Evolutionary conservation across 2,329 filamentous ascomycete genomes (phyloP).

Genomic region (Ceratocystis eucalypticola): DNA sequence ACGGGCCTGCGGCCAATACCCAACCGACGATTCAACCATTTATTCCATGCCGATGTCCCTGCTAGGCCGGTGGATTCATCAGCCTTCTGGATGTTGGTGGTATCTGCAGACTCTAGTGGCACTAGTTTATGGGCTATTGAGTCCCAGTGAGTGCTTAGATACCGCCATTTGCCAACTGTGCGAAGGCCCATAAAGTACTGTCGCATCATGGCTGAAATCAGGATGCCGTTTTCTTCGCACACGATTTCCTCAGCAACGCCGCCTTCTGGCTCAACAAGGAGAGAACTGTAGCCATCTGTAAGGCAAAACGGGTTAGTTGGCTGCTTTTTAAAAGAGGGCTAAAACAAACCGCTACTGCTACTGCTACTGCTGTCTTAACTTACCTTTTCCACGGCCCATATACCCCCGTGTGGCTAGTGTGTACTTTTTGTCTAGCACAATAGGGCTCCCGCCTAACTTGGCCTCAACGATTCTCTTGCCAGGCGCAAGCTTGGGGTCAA

Average conservation of each 20-base stretch:
- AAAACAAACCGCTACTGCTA: not conserved
- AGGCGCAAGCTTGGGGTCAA: slow-evolving; percentile 47
- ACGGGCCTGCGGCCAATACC: slow-evolving; percentile 14
- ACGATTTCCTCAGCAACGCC: slow-evolving; percentile 66
- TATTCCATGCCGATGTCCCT: slow-evolving; percentile 10
- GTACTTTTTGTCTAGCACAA: slow-evolving; percentile 53
- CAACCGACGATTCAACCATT: slow-evolving; percentile 15
- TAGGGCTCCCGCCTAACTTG: slow-evolving; percentile 45
- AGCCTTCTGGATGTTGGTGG: slow-evolving; percentile 16
- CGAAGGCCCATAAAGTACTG: slow-evolving; percentile 86
- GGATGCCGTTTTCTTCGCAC: slow-evolving; percentile 71
- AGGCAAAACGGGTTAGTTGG: not conserved
- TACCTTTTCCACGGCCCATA: slow-evolving; percentile 68
- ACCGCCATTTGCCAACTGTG: slow-evolving; percentile 65
- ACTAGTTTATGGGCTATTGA: slow-evolving; percentile 41
- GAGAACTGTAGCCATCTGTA: slow-evolving; percentile 59
- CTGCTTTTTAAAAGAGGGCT: not conserved
- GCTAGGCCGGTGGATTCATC: not conserved
- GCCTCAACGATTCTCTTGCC: slow-evolving; percentile 51
- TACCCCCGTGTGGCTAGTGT: slow-evolving; percentile 70
- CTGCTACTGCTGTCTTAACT: slow-evolving; percentile 6
- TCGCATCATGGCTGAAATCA: slow-evolving; percentile 73
- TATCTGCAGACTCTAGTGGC: slow-evolving; percentile 19
- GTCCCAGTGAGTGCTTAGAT: slow-evolving; percentile 57
- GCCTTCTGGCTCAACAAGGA: slow-evolving; percentile 64